These are phyloP conservation scores for Discostella stelligera DNA, from an alignment of 352 stramenopile genomes.

Conservation along the genomic window DNA sequence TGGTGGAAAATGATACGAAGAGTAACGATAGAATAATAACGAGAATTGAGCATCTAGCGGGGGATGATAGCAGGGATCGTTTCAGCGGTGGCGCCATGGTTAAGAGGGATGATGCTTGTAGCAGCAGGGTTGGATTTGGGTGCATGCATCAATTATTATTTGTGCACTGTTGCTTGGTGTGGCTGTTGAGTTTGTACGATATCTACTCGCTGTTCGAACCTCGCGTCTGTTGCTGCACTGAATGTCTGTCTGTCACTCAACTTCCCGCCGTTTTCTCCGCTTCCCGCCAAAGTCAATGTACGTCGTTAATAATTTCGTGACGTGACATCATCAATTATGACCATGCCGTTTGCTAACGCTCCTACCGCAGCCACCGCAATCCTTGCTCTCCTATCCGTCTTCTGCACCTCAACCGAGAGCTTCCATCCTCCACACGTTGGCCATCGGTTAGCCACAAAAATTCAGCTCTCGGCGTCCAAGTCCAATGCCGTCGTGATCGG, in stretches of 20 bases:
- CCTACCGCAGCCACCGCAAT: neutral
- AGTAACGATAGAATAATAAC: neutral
- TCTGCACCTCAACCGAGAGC: slow-evolving; percentile 19
- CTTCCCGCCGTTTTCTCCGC: neutral
- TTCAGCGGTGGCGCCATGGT: neutral
- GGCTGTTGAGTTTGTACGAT: too few relatives aligned
- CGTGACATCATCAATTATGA: too few relatives aligned
- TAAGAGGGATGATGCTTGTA: too few relatives aligned
- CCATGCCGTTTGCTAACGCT: too few relatives aligned
- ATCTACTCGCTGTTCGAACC: too few relatives aligned
- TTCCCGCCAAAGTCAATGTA: too few relatives aligned
- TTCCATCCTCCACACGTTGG: slow-evolving; percentile 9
- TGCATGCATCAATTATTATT: too few relatives aligned
- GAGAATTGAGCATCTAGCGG: neutral
- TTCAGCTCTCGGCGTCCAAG: neutral
- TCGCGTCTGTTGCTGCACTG: too few relatives aligned
- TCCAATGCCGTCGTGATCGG: slow-evolving; percentile 56
- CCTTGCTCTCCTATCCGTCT: slow-evolving; percentile 3
- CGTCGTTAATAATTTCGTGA: too few relatives aligned
- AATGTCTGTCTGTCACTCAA: too few relatives aligned
- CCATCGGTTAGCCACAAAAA: neutral
- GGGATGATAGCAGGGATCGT: neutral
- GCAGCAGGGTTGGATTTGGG: too few relatives aligned
- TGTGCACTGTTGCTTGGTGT: too few relatives aligned
- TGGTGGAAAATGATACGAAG: neutral